Evolutionary conservation across 2,329 filamentous ascomycete species (phyloP).

Genomic region (Akanthomyces uredinophilus): DNA sequence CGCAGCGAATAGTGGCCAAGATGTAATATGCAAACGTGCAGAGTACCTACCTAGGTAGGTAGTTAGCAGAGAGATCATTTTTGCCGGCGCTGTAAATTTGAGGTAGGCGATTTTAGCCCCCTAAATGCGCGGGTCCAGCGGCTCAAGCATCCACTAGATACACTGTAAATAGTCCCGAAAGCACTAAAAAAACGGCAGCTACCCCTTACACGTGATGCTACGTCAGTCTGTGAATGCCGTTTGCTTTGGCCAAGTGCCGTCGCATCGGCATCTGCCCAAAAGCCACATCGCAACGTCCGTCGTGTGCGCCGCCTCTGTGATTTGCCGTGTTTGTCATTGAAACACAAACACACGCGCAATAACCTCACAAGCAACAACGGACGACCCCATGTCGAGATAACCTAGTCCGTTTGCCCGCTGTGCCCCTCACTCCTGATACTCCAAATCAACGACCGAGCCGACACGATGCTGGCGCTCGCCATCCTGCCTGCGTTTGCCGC

Average conservation of each 20-base stretch:
- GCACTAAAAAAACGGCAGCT: not conserved
- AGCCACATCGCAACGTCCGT: constrained; percentile 6
- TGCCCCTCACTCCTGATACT: constrained; percentile 1
- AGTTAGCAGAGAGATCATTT: too few species aligned
- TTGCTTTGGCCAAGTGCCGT: not conserved
- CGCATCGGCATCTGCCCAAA: not conserved
- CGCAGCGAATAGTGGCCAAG: not conserved
- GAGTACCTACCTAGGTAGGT: too few species aligned
- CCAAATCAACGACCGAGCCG: not conserved
- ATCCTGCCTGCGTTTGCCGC: constrained; percentile 23
- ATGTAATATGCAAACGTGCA: too few species aligned
- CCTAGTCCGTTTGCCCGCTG: not conserved
- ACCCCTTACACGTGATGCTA: constrained; percentile 11
- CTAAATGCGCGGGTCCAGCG: not conserved
- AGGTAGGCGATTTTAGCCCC: not conserved
- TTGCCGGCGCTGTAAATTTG: not conserved
- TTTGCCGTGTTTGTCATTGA: not conserved
- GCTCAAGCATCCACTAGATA: not conserved
- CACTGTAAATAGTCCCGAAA: not conserved
- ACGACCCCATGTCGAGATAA: not conserved
- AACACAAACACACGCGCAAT: not conserved
- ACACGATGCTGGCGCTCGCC: constrained; percentile 12
- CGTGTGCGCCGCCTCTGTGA: not conserved
- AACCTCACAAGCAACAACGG: not conserved
- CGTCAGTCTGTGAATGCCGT: not conserved